phyloP scores from a whole-genome alignment of 345 rosid genomes.

The Citrus cavaleriei region DNA sequence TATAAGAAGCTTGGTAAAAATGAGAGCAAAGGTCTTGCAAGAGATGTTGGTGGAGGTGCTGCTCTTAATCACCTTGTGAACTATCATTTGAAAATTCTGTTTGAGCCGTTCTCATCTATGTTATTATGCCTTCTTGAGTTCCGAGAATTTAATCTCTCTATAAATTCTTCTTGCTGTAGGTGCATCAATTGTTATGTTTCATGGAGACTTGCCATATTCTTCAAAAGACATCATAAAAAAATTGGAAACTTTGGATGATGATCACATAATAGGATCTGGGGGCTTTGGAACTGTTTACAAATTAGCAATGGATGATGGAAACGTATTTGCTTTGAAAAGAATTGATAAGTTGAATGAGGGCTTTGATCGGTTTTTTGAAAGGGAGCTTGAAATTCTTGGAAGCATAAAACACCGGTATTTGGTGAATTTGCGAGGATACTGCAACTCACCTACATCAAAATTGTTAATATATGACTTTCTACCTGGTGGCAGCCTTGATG shows the following conservation, averaged over 20 bases:
- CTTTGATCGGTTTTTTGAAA: slow-evolving; percentile 91
- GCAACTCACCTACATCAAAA: slow-evolving; percentile 91
- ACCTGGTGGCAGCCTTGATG: slow-evolving; percentile 95
- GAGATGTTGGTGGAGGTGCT: slow-evolving; percentile 89
- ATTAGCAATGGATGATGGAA: slow-evolving; percentile 96
- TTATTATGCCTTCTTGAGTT: neutral
- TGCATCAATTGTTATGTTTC: slow-evolving; percentile 96
- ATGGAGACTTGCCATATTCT: slow-evolving; percentile 95
- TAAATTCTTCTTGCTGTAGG: slow-evolving; percentile 44
- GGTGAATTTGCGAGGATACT: slow-evolving; percentile 94
- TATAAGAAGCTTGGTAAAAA: slow-evolving; percentile 93
- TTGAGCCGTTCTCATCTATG: neutral
- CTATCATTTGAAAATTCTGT: slow-evolving; percentile 13
- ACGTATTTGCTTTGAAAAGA: slow-evolving; percentile 81
- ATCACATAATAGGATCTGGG: slow-evolving; percentile 84
- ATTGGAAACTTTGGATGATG: slow-evolving; percentile 80
- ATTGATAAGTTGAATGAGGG: slow-evolving; percentile 88
- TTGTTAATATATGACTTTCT: slow-evolving; percentile 85
- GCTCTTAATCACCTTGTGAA: slow-evolving; percentile 13
- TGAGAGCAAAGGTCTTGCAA: slow-evolving; percentile 67
- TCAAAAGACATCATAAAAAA: slow-evolving; percentile 94
- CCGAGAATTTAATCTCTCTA: slow-evolving; percentile 8
- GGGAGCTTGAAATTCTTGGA: slow-evolving; percentile 98
- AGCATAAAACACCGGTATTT: slow-evolving; percentile 95
- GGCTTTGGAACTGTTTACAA: slow-evolving; percentile 97